Percentiles rank a stretch among this genome's conserved stretches.
Conservation (phyloP, 75 land plant genomes). For the Picea sitchensis region DNA sequence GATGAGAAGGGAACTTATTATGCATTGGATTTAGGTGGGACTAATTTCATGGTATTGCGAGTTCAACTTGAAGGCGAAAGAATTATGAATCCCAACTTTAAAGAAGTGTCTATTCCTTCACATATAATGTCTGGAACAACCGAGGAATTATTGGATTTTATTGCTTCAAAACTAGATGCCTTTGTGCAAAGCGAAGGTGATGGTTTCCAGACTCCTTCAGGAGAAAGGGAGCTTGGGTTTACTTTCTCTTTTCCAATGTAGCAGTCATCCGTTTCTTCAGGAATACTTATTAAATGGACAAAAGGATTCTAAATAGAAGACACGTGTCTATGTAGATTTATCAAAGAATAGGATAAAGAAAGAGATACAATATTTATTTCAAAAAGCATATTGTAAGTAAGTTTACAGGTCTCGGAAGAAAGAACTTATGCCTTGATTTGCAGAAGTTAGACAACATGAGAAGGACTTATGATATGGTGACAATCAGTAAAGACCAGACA, state of each 20-base stretch:
- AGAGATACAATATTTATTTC: no score
- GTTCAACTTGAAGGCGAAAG: conserved; percentile 62
- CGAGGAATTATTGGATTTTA: conserved; percentile 73
- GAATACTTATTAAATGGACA: conserved; percentile 65
- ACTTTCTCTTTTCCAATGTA: conserved; percentile 75
- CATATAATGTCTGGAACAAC: conserved; percentile 57
- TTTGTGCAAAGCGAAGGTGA: conserved; percentile 47
- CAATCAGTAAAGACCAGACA: no score
- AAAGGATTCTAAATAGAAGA: conserved; percentile 68
- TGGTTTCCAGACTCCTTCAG: conserved; percentile 6
- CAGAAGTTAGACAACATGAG: no score
- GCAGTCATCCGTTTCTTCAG: conserved; percentile 66
- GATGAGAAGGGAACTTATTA: conserved; percentile 70
- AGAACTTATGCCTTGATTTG: no score
- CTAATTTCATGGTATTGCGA: conserved; percentile 73
- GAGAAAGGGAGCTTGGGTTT: conserved; percentile 59
- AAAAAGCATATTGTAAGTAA: no score
- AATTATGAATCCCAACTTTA: conserved; percentile 34
- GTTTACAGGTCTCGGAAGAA: no score
- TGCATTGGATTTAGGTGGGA: conserved; percentile 89
- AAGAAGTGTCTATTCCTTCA: conserved; percentile 63
- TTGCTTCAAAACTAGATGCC: conserved; percentile 36
- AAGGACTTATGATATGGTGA: no score
- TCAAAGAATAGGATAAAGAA: no score
- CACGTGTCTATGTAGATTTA: conserved; percentile 8